A percentile compares a stretch with the other conserved stretches of the same genome.
These are phyloP conservation scores for Pilatotrama ljubarskyi DNA, from an alignment of 768 basidiomycete species.

Conservation along the genomic window DNA sequence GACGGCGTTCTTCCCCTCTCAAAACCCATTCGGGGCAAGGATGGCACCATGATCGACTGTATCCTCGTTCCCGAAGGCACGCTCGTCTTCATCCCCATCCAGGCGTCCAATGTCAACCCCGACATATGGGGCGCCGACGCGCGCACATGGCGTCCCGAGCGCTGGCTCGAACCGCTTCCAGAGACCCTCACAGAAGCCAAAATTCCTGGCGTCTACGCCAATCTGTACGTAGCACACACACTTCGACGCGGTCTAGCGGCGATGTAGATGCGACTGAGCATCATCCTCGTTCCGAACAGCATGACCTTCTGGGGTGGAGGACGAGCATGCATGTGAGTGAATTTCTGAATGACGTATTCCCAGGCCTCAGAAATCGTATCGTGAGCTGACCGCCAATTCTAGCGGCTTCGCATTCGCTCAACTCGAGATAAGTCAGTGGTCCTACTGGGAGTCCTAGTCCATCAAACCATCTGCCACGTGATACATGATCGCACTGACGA, in stretches of 20 bases:
- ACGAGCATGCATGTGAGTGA: constrained; percentile 11
- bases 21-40: constrained; percentile 5
- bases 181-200: constrained; percentile 1
- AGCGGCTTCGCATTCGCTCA: constrained; percentile 48
- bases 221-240: no score
- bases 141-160: constrained; percentile 22
- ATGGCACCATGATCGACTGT: constrained; percentile 10
- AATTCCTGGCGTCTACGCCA: constrained; percentile 12
- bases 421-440: constrained; percentile 43
- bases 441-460: no score
- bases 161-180: constrained; percentile 20
- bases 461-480: no score
- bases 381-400: not conserved
- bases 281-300: not conserved
- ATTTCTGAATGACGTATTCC: not conserved
- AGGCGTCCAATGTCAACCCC: constrained; percentile 22
- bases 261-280: no score
- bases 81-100: constrained; percentile 20
- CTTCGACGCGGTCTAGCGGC: no score
- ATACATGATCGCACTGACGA: not conserved
- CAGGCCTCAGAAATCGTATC: no score
- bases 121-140: constrained; percentile 26
- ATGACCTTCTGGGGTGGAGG: constrained; percentile 19
- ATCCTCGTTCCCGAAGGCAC: constrained; percentile 19
- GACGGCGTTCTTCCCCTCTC: constrained; percentile 15